Conservation (phyloP, 306 rosid genomes). For the Pyrus betulifolia region DNA sequence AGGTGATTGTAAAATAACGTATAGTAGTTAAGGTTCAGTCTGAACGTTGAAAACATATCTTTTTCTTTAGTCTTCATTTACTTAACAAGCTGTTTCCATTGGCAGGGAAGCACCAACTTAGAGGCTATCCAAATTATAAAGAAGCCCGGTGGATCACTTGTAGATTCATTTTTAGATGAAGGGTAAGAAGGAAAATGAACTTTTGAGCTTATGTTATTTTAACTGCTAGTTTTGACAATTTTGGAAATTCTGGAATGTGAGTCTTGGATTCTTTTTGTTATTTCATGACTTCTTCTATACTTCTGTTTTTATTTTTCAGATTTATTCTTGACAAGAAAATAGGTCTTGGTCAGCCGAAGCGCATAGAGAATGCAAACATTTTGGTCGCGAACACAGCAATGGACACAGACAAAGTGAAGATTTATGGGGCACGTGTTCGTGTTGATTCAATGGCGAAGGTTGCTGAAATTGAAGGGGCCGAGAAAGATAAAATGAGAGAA, state of each 20-base stretch:
- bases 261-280: background rate
- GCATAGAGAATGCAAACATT: slow-evolving; percentile 84
- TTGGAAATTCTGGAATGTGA: background rate
- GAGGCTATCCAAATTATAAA: slow-evolving; percentile 89
- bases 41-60: background rate
- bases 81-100: slow-evolving; percentile 5
- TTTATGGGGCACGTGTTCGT: slow-evolving; percentile 91
- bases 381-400: slow-evolving; percentile 97
- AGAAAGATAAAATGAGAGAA: slow-evolving; percentile 93
- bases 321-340: slow-evolving; percentile 99
- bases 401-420: slow-evolving; percentile 97
- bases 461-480: slow-evolving; percentile 94
- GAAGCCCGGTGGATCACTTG: slow-evolving; percentile 93
- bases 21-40: background rate
- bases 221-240: background rate
- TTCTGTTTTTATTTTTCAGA: slow-evolving; percentile 35
- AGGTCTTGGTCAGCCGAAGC: slow-evolving; percentile 96
- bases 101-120: slow-evolving; percentile 97
- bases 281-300: background rate
- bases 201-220: background rate
- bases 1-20: slow-evolving; percentile 38
- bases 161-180: slow-evolving; percentile 87
- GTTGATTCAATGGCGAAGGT: slow-evolving; percentile 91
- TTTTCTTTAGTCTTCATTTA: background rate
- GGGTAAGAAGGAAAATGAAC: slow-evolving; percentile 43